Evolutionary conservation across 805 yeast genomes (phyloP).

Genomic region (Jamesozyma lodderae): DNA sequence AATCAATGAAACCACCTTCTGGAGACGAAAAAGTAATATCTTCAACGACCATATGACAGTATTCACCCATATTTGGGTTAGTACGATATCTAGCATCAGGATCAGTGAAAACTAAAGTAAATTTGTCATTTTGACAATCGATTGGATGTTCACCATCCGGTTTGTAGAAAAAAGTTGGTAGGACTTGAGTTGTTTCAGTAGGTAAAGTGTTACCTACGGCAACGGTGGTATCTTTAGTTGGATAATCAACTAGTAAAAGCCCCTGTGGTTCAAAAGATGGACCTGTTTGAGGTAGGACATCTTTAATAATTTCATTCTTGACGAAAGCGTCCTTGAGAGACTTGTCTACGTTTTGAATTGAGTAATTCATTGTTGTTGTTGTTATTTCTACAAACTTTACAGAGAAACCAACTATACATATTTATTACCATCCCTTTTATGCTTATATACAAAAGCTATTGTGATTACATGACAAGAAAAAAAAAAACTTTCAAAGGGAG

Average conservation of each 20-base stretch:
- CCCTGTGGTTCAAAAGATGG: conserved; percentile 18
- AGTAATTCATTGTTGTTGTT: conserved; percentile 3
- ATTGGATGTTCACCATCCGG: conserved; percentile 26
- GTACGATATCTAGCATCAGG: conserved; percentile 81
- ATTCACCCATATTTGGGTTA: conserved; percentile 77
- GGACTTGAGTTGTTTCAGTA: conserved; percentile 56
- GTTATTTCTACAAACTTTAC: too few relatives aligned
- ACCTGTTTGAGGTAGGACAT: conserved; percentile 14
- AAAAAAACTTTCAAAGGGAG: too few relatives aligned
- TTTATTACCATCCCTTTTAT: too few relatives aligned
- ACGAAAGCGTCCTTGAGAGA: not conserved
- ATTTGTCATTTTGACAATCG: conserved; percentile 20
- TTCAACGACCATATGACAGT: conserved; percentile 55
- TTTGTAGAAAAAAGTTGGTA: conserved; percentile 61
- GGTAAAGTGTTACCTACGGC: conserved; percentile 69
- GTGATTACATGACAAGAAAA: too few relatives aligned
- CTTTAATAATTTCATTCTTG: conserved; percentile 23
- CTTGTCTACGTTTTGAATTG: not conserved
- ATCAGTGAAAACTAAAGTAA: conserved; percentile 74
- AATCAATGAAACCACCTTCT: conserved; percentile 6
- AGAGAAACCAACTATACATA: too few relatives aligned
- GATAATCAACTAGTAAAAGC: conserved; percentile 23
- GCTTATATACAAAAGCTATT: too few relatives aligned
- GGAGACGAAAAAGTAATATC: conserved; percentile 37
- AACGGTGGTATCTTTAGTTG: conserved; percentile 33